A percentile compares a stretch with the other conserved stretches of the same genome.
phyloP scores from a whole-genome alignment of 441 rosid species.

The Viola pubescens region DNA sequence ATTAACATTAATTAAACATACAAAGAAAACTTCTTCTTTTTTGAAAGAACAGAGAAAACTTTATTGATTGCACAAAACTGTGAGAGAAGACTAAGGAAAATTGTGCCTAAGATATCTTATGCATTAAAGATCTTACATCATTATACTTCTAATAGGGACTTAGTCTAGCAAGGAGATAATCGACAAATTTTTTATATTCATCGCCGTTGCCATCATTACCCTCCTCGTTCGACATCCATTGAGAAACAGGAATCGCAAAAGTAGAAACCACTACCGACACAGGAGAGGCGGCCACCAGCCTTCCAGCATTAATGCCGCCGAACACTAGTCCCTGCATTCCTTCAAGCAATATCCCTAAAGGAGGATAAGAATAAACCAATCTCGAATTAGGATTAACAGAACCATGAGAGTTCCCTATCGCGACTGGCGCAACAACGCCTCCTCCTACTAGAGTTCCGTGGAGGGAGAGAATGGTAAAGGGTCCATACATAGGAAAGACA shows the following conservation, averaged over 20 bases:
- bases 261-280: slow-evolving; percentile 35
- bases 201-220: slow-evolving; percentile 12
- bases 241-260: slow-evolving; percentile 21
- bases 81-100: too few relatives aligned
- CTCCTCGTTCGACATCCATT: slow-evolving; percentile 15
- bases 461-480: slow-evolving; percentile 31
- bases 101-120: too few relatives aligned
- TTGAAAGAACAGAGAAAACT: too few relatives aligned
- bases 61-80: too few relatives aligned
- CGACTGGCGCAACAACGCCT: neutral
- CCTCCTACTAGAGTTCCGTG: slow-evolving; percentile 28
- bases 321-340: slow-evolving; percentile 37
- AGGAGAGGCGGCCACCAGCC: slow-evolving; percentile 27
- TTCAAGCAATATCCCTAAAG: slow-evolving; percentile 33
- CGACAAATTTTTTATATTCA: too few relatives aligned
- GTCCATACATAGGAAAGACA: slow-evolving; percentile 25
- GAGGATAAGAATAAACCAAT: slow-evolving; percentile 4
- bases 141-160: too few relatives aligned
- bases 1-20: too few relatives aligned
- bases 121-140: too few relatives aligned
- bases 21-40: too few relatives aligned
- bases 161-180: too few relatives aligned
- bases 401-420: neutral
- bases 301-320: slow-evolving; percentile 38
- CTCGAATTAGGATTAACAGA: neutral